Base-by-base conservation (phyloP, 192 early-diverging fungal genomes). In the Anaeromyces robustus region DNA sequence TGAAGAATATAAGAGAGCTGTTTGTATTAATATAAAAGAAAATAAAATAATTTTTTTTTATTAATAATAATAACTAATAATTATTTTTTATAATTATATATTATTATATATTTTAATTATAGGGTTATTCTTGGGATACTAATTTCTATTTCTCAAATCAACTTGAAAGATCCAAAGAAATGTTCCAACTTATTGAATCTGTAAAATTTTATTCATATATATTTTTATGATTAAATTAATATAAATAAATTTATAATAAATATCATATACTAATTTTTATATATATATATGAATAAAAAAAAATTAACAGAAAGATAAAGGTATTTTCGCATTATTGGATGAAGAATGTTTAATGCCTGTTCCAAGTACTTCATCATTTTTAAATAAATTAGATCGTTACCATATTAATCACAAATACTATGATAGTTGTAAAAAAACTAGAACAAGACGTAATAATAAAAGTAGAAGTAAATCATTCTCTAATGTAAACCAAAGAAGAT, bases 401-500 rank as follows among this genome's bases (percentile, higher is more conserved):
- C 52, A 68, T 9, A 68, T 68, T 68, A 68, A 68, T n/a, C 52
- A 68, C 26, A 68, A 68, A 22, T 68, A 68, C 11, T 68, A 68
- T n/a, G 52, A 68, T 68, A 68, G 52, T 68, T 68, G 52, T 68
- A 68, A 68, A n/a, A 68, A 68, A 9, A 68, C 52, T 68, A 68
- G 52, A 68, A 68, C 26, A n/a, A 68, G 52, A 68, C 52, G 52
- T 68, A 26, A n/a, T 68, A 68, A 26, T 68, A 89, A 83, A 86
- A 89, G 79, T 90, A 87, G 82, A 86, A 82, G 88, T 87, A n/a
- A 82, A 80, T 81, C 89, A 88, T 79, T 80, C 83, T 14, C 89
- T 86, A 30, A 85, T n/a, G 52, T 22, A n/a, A 68, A 26, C 11
- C 52, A 68, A 68, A 68, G 52, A 68, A 68, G 52, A 68, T 68